Base-by-base conservation (phyloP, 2,329 filamentous ascomycete genomes). In the Trichoderma breve region DNA sequence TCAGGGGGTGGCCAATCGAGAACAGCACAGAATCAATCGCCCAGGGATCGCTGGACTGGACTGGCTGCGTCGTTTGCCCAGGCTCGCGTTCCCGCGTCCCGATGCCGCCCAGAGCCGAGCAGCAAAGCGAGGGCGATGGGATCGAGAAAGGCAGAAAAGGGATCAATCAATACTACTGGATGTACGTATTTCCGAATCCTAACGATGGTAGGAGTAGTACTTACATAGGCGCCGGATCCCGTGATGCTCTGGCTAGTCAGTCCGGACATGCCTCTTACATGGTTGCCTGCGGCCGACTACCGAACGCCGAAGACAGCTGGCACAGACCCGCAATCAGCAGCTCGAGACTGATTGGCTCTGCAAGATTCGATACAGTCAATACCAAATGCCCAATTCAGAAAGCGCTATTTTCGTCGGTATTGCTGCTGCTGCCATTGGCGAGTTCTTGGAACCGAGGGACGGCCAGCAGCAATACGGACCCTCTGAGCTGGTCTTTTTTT, bases 271-370 rank as follows among this genome's bases (percentile, higher is more conserved):
- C 9, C n/a, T 53, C 47, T 53, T 53, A 53, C 21, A 53, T 51
- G 43, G 43, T 21, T 51, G 43, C 43, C 57, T 43, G 32, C 64
- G 51, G 51, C 64, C 53, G 51, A 67, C 51, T 43, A 43, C 64
- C 64, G 64, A 67, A 39, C 26, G 64, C 51, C 53, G 64, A 67
- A 39, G 64, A 43, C 63, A 11, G 30, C 63, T 34, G 30, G 51
- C 39, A 36, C 21, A 14, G 51, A 39, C 63, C 34, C 64, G 32
- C 55, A 58, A 58, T 67, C 12, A 57, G 57, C 30, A 30, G 26
- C 32, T 14, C 18, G 26, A 53, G 11, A 9, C n/a, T 58, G 64
- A 67, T 67, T 67, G 64, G 64, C 26, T 60, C 53, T 60, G 14
- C 7, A 30, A n/a, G 12, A 26, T 21, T 43, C 43, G n/a, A 21